phyloP scores from a whole-genome alignment of 2,329 filamentous ascomycete species.

The Mariannaea sp. region DNA sequence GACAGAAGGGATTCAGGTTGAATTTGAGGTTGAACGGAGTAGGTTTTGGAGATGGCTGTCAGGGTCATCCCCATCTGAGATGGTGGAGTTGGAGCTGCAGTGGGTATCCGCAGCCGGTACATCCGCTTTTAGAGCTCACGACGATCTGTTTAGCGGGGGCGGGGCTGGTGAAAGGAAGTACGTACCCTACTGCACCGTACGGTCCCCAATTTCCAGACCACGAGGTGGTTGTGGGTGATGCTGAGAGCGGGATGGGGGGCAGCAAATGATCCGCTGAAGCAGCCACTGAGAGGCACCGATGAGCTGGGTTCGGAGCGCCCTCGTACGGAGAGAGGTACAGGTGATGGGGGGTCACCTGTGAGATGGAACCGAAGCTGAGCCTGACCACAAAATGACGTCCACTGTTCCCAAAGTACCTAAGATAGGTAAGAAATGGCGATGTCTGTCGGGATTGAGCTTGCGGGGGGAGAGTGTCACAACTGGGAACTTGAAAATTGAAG shows the following conservation, averaged over 20 bases:
- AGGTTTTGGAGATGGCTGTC: neutral
- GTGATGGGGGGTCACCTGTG: too few relatives aligned
- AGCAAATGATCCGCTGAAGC: slow-evolving; percentile 8
- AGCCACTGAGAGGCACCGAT: slow-evolving; percentile 4
- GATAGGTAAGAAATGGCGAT: too few relatives aligned
- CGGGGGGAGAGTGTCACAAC: too few relatives aligned
- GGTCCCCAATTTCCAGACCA: too few relatives aligned
- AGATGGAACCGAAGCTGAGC: too few relatives aligned
- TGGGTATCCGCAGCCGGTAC: slow-evolving; percentile 23
- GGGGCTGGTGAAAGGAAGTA: slow-evolving; percentile 10
- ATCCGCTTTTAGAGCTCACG: slow-evolving; percentile 16
- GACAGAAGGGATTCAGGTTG: neutral
- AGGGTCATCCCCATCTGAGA: neutral
- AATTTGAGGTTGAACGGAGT: slow-evolving; percentile 14
- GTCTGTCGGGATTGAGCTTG: too few relatives aligned
- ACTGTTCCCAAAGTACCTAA: too few relatives aligned
- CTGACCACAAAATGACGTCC: too few relatives aligned
- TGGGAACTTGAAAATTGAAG: too few relatives aligned
- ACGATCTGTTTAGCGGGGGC: slow-evolving; percentile 12
- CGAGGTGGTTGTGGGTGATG: neutral
- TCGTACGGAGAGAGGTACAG: too few relatives aligned
- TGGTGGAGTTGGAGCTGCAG: slow-evolving; percentile 4
- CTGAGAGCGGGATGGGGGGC: neutral
- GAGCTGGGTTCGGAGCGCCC: too few relatives aligned
- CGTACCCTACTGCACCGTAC: too few relatives aligned